Evolutionary conservation across 768 basidiomycete genomes (phyloP), one percentile per base, ranked within the genome.

Genomic region (Termitomyces bulborhizus): DNA sequence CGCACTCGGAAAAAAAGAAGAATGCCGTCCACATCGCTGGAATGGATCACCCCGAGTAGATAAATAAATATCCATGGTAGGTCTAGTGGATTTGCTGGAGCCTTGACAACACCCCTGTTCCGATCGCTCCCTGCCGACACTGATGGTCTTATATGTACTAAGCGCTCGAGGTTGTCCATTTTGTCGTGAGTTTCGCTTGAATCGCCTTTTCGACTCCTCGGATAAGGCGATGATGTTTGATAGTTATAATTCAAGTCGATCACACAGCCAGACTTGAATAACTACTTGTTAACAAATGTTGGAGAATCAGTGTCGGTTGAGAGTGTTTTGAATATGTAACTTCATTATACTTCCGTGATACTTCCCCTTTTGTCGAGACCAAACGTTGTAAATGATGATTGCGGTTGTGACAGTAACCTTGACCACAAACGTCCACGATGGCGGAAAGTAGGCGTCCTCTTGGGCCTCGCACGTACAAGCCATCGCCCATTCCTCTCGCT

Each of bases 391-490:
- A 66, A 62, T 63, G 63, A 66, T 66, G 60, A 40, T 41, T 34
- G 41, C 46, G 36, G 47, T 54, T 56, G 58, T 63, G 62, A 59
- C 60, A 60, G 61, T 64, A 59, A 58, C 63, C 62, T 62, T 65
- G 63, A 65, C 67, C 63, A 66, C 66, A 62, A 62, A 63, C 64
- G 59, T 55, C 57, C 48, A 59, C 61, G 40, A 61, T 59, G 57
- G 67, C 62, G 63, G 66, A 67, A 53, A 60, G 61, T 52, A 62
- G 55, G 45, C 75, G 80, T 52, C 82, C 82, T 40, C 67, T 73
- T 53, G 83, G 83, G 27, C 83, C 83, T 43, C 78, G 82, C 32
- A 72, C 62, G 13, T 60, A 69, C 43, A 75, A 78, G 34, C 66
- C 76, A 40, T 82, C 66, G 24, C 68, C 66, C 0, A 53, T 61